Evolutionary conservation across 345 rosid genomes (phyloP), one percentile per base, ranked within the genome.

Genomic region (Sonneratia alba): DNA sequence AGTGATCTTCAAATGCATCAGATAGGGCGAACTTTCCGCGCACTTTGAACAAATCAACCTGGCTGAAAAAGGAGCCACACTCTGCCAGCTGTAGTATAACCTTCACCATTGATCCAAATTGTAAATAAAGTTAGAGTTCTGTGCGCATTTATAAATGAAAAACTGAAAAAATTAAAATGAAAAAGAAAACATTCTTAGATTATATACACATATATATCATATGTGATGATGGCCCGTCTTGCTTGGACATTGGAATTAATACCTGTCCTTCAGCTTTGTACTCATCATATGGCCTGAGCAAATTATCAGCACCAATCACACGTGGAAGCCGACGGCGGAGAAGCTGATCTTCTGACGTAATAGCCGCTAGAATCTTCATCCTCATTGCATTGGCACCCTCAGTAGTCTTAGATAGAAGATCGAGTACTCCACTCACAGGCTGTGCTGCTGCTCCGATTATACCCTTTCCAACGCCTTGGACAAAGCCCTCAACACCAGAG

Each of bases 331-430:
- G 89, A 81, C 77, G 83, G 66, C 98, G 98, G 67, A 96, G 96
- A 69, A 92, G 95, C 78, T 96, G 99, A 72, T 96, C 98, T 82
- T 96, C 99, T 78, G 99, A 92, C 64, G 98, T 87, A 81, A 96
- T 87, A 71, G 98, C 97, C 70, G 99, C 87, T 78, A 88, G 84
- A 79, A 96, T 92, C 84, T 96, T 92, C 96, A 92, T 92, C 81
- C 97, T 87, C 92, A 95, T 83, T 70, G 98, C 99, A 86, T 95
- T 95, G 71, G 99, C 99, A 75, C 99, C 99, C 86, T 95, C 99
- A 14, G 99, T 95, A 76, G 99, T 95, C 79, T 95, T 95, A 0
- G 99, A 95, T 84, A 95, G 79, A 81, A 95, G 96, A 87, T 95
- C 99, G 81, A 92, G 79, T 78, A 91, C 98, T 76, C 99, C 98